These are phyloP conservation scores for Neopestalotiopsis rosae DNA, from an alignment of 2,329 filamentous ascomycete genomes.

Conservation along the genomic window DNA sequence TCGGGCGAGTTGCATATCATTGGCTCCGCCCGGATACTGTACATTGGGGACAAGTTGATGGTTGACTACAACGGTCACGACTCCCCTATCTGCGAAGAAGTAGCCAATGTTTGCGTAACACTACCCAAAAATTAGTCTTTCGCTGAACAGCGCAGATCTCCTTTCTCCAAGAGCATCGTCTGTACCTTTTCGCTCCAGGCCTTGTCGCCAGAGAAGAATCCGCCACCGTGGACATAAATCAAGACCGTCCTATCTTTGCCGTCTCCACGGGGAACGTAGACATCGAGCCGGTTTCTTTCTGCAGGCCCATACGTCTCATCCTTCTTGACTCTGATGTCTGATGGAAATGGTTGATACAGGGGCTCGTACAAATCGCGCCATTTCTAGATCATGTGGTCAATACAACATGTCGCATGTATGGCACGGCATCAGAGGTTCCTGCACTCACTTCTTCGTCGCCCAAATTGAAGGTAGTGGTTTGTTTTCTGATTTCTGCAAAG, in stretches of 20 bases:
- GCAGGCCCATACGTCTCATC: conserved; percentile 4
- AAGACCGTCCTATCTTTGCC: not conserved
- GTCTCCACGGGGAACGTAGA: not conserved
- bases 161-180: not conserved
- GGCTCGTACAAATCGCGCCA: conserved; percentile 4
- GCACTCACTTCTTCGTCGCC: not conserved
- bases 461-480: not conserved
- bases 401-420: not conserved
- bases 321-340: not conserved
- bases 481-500: not conserved
- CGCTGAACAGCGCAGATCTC: too few species aligned
- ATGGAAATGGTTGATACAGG: not conserved
- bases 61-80: conserved; percentile 2
- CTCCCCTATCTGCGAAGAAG: not conserved
- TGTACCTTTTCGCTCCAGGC: conserved; percentile 13
- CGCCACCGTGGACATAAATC: not conserved
- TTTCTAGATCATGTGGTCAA: not conserved
- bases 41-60: conserved; percentile 2
- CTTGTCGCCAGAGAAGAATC: conserved; percentile 9
- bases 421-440: not conserved
- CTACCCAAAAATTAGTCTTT: not conserved
- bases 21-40: conserved; percentile 1
- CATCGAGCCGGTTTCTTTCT: conserved; percentile 7
- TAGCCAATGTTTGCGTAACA: conserved; percentile 13
- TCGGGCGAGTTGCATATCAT: conserved; percentile 7